Evolutionary conservation across 2,329 filamentous ascomycete genomes (phyloP), one percentile per base, ranked within the genome.

Genomic region (Microcera coccophila): DNA sequence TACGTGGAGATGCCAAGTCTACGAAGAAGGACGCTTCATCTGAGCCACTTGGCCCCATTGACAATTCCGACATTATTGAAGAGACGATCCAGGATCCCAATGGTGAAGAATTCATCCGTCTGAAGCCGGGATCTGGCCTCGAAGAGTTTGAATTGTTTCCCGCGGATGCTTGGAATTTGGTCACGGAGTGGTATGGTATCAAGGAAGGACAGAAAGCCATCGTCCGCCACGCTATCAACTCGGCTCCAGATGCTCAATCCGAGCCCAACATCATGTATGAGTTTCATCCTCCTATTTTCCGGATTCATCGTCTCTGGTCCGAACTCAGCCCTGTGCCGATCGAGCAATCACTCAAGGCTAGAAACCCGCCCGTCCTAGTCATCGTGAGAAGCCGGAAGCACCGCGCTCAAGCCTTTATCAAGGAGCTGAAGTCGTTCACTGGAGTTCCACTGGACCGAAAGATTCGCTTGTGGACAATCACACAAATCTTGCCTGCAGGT

Each of bases 1-100:
- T 87, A 42, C 79, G 78, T 37, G 73, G 77, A 8, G 76, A 80
- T n/a, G 64, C 72, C 14, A 75, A 78, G 44, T 67, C 74, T 39
- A 74, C 72, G 16, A 72, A 75, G 48, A 75, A 78, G 47, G 85
- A 86, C 49, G 68, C 74, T n/a, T 61, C 73, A 10, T 76, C 83
- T 44, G 76, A 80, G 4, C 55, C 69, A 7, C 76, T 93, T 42
- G 90, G 90, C 2, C 86, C 87, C 0, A 78, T 97, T 22, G 89
- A 96, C 70, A 96, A 96, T 61, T 82, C 85, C 1, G 85, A 90
- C 59, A 82, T 96, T 47, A 81, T 90, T 39, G 71, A 82, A 45
- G 75, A 82, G 49, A 72, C 75, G 26, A 69, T 82, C 43, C 65
- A 64, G 38, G 75, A 81, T 45, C 67, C 72, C 9, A 62, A 63